Evolutionary conservation across 306 rosid genomes (phyloP), one percentile per base, ranked within the genome.

Genomic region (Begonia masoniana): DNA sequence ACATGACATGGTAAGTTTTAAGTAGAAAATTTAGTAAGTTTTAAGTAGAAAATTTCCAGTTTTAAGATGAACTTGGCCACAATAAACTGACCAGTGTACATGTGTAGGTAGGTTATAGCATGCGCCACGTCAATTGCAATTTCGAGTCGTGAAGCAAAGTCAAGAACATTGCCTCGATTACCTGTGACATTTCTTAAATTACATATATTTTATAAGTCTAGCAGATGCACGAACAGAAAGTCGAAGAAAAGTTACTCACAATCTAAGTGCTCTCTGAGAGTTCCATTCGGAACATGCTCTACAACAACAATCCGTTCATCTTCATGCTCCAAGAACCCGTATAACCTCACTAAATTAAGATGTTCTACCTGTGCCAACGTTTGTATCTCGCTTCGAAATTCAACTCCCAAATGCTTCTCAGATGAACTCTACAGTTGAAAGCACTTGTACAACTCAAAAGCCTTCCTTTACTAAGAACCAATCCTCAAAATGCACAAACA

Each of bases 41-140:
- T 4, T 35, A 48, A 60, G 50, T 39, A 51, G 42, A 61, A 61
- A 5, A 53, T n/a, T 16, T 36, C 52, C n/a, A 13, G 21, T 50
- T 3, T 62, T 62, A 13, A 60, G 61, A 57, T 47, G 36, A 62
- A 43, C 39, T 48, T 15, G 50, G 49, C 54, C 60, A 50, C 60
- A 39, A 15, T 10, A 49, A 61, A 56, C 21, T 14, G 54, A 86
- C 99, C 99, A 53, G 87, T 79, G 62, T 92, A 92, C 89, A 76
- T 71, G 72, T 92, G 99, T 68, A 92, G 96, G 77, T 92, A 92
- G 31, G 99, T 92, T 80, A 92, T 41, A 13, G 96, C 99, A 62
- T 92, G 99, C 26, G 99, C 82, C 58, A 92, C 99, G 67, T 92
- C 95, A 52, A 80, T 92, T 67, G 96, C 99, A 56, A 87, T 61